Evolutionary conservation across 2,329 filamentous ascomycete genomes (phyloP), one percentile per base, ranked within the genome.

Genomic region (Cryphonectria radicalis): DNA sequence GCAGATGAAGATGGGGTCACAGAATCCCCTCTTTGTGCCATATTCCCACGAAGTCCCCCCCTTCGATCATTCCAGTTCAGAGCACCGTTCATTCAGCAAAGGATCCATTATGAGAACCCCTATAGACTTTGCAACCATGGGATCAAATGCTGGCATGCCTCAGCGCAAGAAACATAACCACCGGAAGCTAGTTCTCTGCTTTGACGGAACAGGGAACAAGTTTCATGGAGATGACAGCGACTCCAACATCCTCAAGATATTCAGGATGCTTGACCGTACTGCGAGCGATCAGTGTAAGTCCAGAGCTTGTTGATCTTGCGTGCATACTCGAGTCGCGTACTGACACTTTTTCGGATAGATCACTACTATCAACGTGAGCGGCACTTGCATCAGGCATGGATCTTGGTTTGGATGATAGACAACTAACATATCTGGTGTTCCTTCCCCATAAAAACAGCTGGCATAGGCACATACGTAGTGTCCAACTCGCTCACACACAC

Each of bases 381-480:
- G 25, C 11, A 40, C 37, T 59, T 57, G 25, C 19, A 50, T 42
- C 64, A 7, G 14, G n/a, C 53, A 63, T 7, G 40, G 35, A 40
- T 17, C 40, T 59, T 50, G 63, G 68, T 75, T 40, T 11, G 32
- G 32, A 7, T 6, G 35, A 75, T 25, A 22, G 6, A 13, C 14
- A 13, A 69, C 72, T 70, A 42, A 71, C 53, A 50, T 32, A 13
- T 22, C 14, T 13, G 28, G 0, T 25, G 25, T n/a, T 53, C 59
- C 17, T 32, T 4, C 32, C 4, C 32, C 3, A 32, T 4, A 13
- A 17, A 0, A 37, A 4, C 70, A 88, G 86, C 89, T 17, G 91
- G 91, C 11, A 93, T 94, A 74, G 92, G 92, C 19, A 93, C 92
- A 0, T 94, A 93, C 75, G 86, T 92, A 42, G 85, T 90, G 1